These are phyloP conservation scores for Solanum piurae DNA, from an alignment of 257 asterid species.

Conservation along the genomic window DNA sequence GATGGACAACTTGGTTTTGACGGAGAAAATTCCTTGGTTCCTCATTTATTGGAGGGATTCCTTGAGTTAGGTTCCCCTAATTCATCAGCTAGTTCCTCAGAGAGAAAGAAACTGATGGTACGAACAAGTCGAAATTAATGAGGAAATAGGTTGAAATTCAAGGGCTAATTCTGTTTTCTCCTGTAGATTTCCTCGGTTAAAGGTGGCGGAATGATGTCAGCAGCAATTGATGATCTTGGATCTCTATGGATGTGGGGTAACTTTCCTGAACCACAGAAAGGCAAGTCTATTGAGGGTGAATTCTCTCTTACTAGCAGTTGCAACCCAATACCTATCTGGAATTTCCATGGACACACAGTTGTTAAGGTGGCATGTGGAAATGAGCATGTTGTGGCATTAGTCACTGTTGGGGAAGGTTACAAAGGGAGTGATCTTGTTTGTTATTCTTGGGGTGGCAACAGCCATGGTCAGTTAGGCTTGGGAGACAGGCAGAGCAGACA, in stretches of 20 bases:
- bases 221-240: slow-evolving; percentile 70
- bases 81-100: slow-evolving; percentile 20
- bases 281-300: slow-evolving; percentile 25
- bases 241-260: slow-evolving; percentile 92
- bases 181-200: slow-evolving; percentile 55
- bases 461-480: slow-evolving; percentile 80
- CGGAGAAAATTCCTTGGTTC: slow-evolving; percentile 50
- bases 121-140: background rate
- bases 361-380: slow-evolving; percentile 86
- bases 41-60: slow-evolving; percentile 55
- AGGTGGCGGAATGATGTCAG: slow-evolving; percentile 95
- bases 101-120: slow-evolving; percentile 49
- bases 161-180: background rate
- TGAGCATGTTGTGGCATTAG: slow-evolving; percentile 79
- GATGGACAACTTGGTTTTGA: slow-evolving; percentile 76
- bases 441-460: slow-evolving; percentile 89
- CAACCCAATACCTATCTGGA: slow-evolving; percentile 61
- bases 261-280: slow-evolving; percentile 46
- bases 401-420: slow-evolving; percentile 51
- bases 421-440: slow-evolving; percentile 51
- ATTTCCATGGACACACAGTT: slow-evolving; percentile 76
- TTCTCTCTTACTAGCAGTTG: slow-evolving; percentile 33
- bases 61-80: slow-evolving; percentile 42
- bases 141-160: background rate
- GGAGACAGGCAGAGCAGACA: slow-evolving; percentile 60